Base-by-base conservation (phyloP, 208 protist genomes). In the Strigomonas galati region DNA sequence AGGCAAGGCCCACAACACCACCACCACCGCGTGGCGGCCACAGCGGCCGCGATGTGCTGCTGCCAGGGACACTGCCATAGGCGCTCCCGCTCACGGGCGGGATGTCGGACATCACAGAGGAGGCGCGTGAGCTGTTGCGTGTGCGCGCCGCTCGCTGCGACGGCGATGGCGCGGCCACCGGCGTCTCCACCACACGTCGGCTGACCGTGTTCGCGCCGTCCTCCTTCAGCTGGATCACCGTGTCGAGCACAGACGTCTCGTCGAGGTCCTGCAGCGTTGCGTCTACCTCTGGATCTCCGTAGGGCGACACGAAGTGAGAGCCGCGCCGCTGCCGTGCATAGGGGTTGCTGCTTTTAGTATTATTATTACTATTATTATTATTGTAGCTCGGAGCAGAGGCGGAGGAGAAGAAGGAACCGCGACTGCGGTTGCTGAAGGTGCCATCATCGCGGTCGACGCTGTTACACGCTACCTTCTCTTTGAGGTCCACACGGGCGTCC, bases 251-350 rank as follows among this genome's bases (percentile, higher is more conserved):
- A 0, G 71, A 30, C 26, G 57, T 69, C 19, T 78, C 74, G 7
- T 76, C 66, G 0, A 74, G 52, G 60, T 81, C 70, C 54, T 78
- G 57, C 55, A 84, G 64, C 37, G 71, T 81, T 21, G 79, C 79
- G 48, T 78, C 74, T 0, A 84, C 69, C 35, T 84, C 79, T 0
- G 79, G 74, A 35, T 81, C 65, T 1, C 40, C 40, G 62, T 78
- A 84, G 37, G 71, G 68, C 14, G 71, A 52, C 28, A 2, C 27
- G 49, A 84, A 84, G 60, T 74, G 55, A 1, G 6, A 28, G 32
- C 56, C 23, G 5, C 53, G 21, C 10, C 27, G 62, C n/a, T 3
- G 31, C 32, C 60, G 43, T n/a, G 48, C 48, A 5, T 5, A 6
- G 14, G n/a, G 5, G n/a, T 9, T 31, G 10, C 49, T 48, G 10